phyloP scores from a whole-genome alignment of 2,329 filamentous ascomycete genomes.

The Nemania abortiva region DNA sequence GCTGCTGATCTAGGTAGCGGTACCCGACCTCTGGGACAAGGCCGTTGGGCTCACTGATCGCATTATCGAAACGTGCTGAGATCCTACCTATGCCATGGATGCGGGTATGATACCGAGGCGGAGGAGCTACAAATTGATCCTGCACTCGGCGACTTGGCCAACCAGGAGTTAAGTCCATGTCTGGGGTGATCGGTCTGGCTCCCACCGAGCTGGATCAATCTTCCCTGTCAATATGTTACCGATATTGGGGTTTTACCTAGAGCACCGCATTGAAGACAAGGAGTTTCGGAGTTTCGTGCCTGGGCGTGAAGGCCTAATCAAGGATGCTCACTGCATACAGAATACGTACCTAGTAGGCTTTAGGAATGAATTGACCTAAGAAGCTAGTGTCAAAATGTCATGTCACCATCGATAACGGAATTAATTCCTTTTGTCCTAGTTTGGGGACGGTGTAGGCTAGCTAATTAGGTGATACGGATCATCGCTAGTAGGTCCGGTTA shows the following conservation, averaged over 20 bases:
- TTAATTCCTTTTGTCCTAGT: constrained; percentile 4
- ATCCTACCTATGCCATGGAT: constrained; percentile 1
- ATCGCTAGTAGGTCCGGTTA: background rate
- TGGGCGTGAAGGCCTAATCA: background rate
- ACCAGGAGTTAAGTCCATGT: background rate
- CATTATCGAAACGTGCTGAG: background rate
- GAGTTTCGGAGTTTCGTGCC: background rate
- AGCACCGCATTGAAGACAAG: constrained; percentile 1
- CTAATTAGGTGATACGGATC: constrained; percentile 4
- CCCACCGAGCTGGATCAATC: background rate
- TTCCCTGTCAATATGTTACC: constrained; percentile 4
- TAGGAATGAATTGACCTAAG: background rate
- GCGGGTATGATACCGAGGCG: background rate
- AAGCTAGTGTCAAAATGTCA: background rate
- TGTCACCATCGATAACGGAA: background rate
- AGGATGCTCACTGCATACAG: background rate
- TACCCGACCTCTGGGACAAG: constrained; percentile 1
- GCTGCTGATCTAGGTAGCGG: too few relatives aligned
- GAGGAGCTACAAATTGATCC: background rate
- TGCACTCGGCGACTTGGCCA: background rate
- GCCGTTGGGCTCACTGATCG: background rate
- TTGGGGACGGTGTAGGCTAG: background rate
- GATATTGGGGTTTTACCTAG: background rate
- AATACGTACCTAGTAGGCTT: background rate
- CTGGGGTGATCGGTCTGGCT: background rate